Conservation (phyloP, 2,329 filamentous ascomycete species). For the Neophaeococcomyces mojaviensis region DNA sequence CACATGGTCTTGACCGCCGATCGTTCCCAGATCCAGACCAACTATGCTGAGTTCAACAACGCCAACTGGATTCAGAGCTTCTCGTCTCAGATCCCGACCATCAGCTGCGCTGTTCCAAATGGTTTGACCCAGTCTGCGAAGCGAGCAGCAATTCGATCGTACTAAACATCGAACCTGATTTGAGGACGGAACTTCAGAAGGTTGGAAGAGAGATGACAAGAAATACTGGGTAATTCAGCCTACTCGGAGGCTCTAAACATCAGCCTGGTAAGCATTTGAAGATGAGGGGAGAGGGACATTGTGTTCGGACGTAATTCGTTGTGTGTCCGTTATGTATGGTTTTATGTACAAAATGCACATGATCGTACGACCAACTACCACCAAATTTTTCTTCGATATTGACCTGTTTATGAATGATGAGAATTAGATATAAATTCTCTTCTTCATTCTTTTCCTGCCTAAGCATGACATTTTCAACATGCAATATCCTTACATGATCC, state of each 20-base stretch:
- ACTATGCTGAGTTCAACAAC: constrained; percentile 23
- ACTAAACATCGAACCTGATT: too few relatives aligned
- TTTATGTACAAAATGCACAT: too few relatives aligned
- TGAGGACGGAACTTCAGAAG: too few relatives aligned
- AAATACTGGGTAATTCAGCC: neutral
- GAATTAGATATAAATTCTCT: neutral
- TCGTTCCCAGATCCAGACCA: constrained; percentile 17
- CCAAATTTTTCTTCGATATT: neutral
- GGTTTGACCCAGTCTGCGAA: neutral
- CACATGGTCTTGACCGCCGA: constrained; percentile 15
- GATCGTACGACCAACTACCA: neutral
- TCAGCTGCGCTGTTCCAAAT: neutral
- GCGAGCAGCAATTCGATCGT: too few relatives aligned
- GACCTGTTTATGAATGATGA: neutral
- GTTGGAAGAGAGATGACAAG: too few relatives aligned
- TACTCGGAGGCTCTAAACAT: neutral
- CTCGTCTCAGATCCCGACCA: constrained; percentile 11
- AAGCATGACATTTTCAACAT: too few relatives aligned
- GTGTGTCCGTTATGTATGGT: too few relatives aligned
- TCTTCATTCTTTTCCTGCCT: too few relatives aligned
- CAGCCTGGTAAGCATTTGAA: too few relatives aligned
- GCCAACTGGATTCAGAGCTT: constrained; percentile 21
- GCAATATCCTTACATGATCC: too few relatives aligned
- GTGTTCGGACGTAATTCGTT: too few relatives aligned
- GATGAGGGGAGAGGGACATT: too few relatives aligned